These are phyloP conservation scores for Mycena albidolilacea DNA, from an alignment of 768 basidiomycete genomes.

Conservation along the genomic window DNA sequence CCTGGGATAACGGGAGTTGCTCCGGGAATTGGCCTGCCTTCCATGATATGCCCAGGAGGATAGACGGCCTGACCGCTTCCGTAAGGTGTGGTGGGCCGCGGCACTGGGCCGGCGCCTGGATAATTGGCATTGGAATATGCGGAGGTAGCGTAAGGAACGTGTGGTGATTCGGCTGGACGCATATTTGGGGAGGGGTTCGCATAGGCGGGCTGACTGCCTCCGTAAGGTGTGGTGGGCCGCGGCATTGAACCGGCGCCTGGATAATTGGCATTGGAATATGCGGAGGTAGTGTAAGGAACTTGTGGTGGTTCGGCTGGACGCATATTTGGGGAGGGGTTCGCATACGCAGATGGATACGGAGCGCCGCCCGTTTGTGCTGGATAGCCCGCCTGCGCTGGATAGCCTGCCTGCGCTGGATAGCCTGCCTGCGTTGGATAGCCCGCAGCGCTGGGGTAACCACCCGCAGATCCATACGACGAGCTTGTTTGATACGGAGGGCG, in stretches of 20 bases:
- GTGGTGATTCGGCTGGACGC: conserved; percentile 61
- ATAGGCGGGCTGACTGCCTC: conserved; percentile 45
- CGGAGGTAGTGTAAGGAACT: conserved; percentile 51
- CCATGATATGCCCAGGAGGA: conserved; percentile 70
- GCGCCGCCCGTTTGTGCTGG: conserved; percentile 38
- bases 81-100: conserved; percentile 61
- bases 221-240: conserved; percentile 62
- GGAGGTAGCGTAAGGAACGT: conserved; percentile 51
- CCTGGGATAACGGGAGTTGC: conserved; percentile 59
- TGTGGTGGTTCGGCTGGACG: conserved; percentile 62
- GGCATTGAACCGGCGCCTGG: conserved; percentile 51
- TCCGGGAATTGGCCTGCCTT: conserved; percentile 64
- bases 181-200: conserved; percentile 63
- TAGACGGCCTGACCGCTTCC: conserved; percentile 56
- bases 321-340: conserved; percentile 63
- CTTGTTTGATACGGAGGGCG: conserved; percentile 46
- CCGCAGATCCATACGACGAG: conserved; percentile 49
- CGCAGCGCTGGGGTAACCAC: conserved; percentile 24
- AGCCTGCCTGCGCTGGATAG: conserved; percentile 40
- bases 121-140: conserved; percentile 56
- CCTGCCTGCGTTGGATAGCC: neutral
- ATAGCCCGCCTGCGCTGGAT: conserved; percentile 39
- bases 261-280: conserved; percentile 56
- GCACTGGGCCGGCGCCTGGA: conserved; percentile 51
- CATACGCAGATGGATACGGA: conserved; percentile 44